phyloP scores from a whole-genome alignment of 306 rosid genomes.

The Purshia tridentata region DNA sequence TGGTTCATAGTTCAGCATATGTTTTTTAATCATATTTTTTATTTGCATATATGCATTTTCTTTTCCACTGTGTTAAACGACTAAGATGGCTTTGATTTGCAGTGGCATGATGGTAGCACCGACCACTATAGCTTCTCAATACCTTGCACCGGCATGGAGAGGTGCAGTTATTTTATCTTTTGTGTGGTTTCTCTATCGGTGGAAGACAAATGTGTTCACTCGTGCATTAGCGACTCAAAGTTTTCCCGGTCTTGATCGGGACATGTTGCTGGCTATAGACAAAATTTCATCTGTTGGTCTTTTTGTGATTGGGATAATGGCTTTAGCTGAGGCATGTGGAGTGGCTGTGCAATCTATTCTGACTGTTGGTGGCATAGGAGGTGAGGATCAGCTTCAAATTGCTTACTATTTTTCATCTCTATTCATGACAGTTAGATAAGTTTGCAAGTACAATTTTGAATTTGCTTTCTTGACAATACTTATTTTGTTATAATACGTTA shows the following conservation, averaged over 20 bases:
- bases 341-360: constrained; percentile 87
- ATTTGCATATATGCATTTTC: constrained; percentile 1
- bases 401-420: not conserved
- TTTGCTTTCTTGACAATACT: not conserved
- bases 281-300: constrained; percentile 78
- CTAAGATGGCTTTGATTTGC: constrained; percentile 45
- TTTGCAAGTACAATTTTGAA: not conserved
- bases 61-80: constrained; percentile 22
- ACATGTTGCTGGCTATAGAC: constrained; percentile 65
- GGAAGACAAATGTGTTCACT: constrained; percentile 67
- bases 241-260: constrained; percentile 60
- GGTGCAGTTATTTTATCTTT: constrained; percentile 76
- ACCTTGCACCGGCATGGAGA: constrained; percentile 69
- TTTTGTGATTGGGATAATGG: constrained; percentile 76
- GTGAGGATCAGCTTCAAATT: constrained; percentile 32
- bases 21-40: constrained; percentile 7
- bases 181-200: constrained; percentile 85
- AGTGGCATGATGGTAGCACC: constrained; percentile 87
- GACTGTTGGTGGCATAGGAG: constrained; percentile 97
- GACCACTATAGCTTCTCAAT: constrained; percentile 64
- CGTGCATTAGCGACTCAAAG: constrained; percentile 45
- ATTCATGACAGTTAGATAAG: not conserved
- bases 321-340: constrained; percentile 93
- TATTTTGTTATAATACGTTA: not conserved
- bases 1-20: constrained; percentile 26